Base-by-base conservation (phyloP, 192 early-diverging fungal species). In the Paraglomus occultum region DNA sequence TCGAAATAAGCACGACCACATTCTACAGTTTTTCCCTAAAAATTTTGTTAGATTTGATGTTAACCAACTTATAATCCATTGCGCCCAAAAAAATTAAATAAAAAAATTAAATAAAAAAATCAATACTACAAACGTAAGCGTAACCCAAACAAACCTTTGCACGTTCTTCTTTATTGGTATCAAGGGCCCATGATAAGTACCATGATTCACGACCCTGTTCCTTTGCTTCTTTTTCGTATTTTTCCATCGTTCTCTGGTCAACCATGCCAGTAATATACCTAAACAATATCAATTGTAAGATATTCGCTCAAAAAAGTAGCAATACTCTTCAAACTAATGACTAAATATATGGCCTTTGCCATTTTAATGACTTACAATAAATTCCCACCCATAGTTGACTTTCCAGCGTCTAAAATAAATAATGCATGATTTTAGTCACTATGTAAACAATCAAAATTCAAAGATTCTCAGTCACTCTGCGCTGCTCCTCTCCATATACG, bases 161-260 rank as follows among this genome's bases (percentile, higher is more conserved):
- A 51, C 97, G 88, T 76, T 99, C 97, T 79, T 99, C 97, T 61
- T 83, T 81, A 82, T 95, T 97, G 64, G 95, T 89, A 81, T 99
- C 97, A 54, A 99, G 84, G 39, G 95, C 97, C 96, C 95, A 99
- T 44, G 96, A 97, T 68, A 99, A 83, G 70, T 96, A 97, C 96
- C 96, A 99, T 11, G 94, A 94, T 68, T 99, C 97, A 74, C 95
- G 88, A 58, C 94, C 95, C 43, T 88, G 88, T 75, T 98, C 97
- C 83, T 95, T 95, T 74, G 97, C 97, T 74, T 99, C 97, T 76
- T 89, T 90, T 83, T 99, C 94, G 79, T 95, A 96, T 75, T 99
- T 99, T 76, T 99, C 97, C 90, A 99, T 87, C 8, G 96, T 98
- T 76, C 97, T 89, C 86, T 97, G 95, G 76, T 99, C 97, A 22